Base-by-base conservation (phyloP, 345 rosid genomes). In the Gynandropsis gynandra region DNA sequence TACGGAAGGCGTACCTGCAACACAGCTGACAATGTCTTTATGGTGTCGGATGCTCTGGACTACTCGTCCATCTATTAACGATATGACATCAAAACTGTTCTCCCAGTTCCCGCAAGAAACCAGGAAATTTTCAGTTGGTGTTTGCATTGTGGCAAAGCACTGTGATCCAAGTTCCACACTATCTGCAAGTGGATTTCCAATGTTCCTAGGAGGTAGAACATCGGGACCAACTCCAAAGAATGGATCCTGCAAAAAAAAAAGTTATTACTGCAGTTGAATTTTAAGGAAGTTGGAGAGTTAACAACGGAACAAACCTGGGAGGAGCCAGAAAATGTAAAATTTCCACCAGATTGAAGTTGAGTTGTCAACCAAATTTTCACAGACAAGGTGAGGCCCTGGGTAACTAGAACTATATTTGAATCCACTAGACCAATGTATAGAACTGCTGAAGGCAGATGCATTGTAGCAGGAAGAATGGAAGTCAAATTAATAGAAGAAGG, bases 41-140 rank as follows among this genome's bases (percentile, higher is more conserved):
- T 90, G 98, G 46, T 83, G 98, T 50, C 95, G 83, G 72, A 83
- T 69, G 74, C 94, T 86, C 74, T 90, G 98, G 71, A 90, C 92
- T 70, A 84, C 72, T 62, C 87, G 82, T 66, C 98, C 98, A 73
- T 87, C 92, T 75, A 59, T 74, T 64, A 87, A 70, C 50, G 98
- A 87, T 59, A 77, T 79, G 59, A 87, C 80, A 67, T 90, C 90
- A 65, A 89, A 89, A 57, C 98, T 86, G 62, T 89, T 89, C 68
- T 89, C 98, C 98, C 98, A 89, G 68, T 81, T 89, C 53, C 98
- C 96, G 72, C 98, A 89, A 15, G 96, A 80, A 63, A 90, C 77
- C 64, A 90, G 61, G 70, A 83, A 83, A 54, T 79, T 87, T 72
- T 84, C 98, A 29, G 62, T 41, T 38, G 87, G 87, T 19, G 80